These are phyloP conservation scores for Omphalotus guepiniiformis DNA, from an alignment of 768 basidiomycete genomes.

Conservation along the genomic window DNA sequence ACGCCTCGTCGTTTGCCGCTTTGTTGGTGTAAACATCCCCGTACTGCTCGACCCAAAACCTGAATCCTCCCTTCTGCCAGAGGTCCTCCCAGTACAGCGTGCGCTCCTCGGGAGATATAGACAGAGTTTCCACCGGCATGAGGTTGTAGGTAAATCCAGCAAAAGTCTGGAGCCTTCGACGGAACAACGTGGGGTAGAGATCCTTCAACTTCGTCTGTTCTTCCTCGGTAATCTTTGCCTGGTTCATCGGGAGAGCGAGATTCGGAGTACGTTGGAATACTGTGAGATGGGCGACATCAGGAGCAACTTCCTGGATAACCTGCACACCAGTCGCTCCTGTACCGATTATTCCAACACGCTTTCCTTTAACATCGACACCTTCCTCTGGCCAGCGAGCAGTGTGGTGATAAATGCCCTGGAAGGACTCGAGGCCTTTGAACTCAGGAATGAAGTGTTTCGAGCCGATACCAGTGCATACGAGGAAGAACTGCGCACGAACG, in stretches of 20 bases:
- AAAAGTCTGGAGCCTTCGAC: conserved; percentile 5
- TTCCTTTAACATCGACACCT: neutral
- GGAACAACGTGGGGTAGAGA: neutral
- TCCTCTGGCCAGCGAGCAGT: conserved; percentile 4
- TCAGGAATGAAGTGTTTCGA: conserved; percentile 7
- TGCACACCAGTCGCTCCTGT: conserved; percentile 17
- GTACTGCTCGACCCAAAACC: conserved; percentile 6
- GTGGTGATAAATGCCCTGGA: conserved; percentile 8
- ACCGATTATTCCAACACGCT: conserved; percentile 7
- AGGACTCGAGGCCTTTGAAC: conserved; percentile 5
- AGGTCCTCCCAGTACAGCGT: conserved; percentile 11
- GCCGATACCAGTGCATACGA: conserved; percentile 14
- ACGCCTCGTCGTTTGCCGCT: conserved; percentile 5
- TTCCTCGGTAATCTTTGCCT: neutral
- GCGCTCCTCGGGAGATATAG: conserved; percentile 13
- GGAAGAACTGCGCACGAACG: conserved; percentile 10
- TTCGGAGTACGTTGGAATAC: conserved; percentile 14
- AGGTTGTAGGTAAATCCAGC: conserved; percentile 3
- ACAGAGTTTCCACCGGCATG: neutral
- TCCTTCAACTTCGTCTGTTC: conserved; percentile 8
- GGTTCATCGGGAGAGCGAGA: conserved; percentile 7
- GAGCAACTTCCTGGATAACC: conserved; percentile 11
- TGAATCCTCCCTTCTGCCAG: conserved; percentile 13
- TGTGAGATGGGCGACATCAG: conserved; percentile 10
- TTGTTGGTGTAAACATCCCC: conserved; percentile 8